Evolutionary conservation across 73 alveolate species (phyloP).

Genomic region (Blepharisma japonicum): DNA sequence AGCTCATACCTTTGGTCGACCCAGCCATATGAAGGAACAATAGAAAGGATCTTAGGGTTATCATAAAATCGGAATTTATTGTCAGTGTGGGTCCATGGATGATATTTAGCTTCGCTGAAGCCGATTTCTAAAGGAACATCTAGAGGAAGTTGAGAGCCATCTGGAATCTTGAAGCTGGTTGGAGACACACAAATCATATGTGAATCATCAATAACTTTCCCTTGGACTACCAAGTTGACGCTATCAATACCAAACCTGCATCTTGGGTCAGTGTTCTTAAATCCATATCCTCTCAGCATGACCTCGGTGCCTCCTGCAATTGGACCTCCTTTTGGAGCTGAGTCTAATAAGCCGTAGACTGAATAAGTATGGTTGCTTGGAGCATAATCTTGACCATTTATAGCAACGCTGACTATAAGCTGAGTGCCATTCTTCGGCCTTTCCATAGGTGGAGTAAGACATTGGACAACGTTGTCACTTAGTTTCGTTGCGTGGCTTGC

Average conservation of each 20-base stretch:
- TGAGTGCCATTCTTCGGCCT: conserved; percentile 55
- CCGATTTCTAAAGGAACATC: conserved; percentile 87
- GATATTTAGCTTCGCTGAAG: conserved; percentile 76
- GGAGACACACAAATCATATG: conserved; percentile 86
- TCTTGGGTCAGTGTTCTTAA: conserved; percentile 58
- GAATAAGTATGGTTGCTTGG: conserved; percentile 56
- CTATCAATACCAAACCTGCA: conserved; percentile 94
- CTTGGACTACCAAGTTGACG: conserved; percentile 78
- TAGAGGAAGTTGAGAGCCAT: conserved; percentile 73
- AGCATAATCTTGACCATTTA: conserved; percentile 78
- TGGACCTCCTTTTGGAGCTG: conserved; percentile 88
- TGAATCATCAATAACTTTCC: conserved; percentile 61
- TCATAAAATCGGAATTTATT: conserved; percentile 80
- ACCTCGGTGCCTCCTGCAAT: conserved; percentile 75
- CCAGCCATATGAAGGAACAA: conserved; percentile 66
- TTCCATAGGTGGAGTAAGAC: conserved; percentile 70
- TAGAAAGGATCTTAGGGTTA: conserved; percentile 59
- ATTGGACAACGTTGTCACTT: conserved; percentile 58
- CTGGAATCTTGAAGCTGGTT: conserved; percentile 63
- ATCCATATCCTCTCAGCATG: conserved; percentile 80
- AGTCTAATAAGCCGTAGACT: conserved; percentile 69
- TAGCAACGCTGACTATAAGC: conserved; percentile 74
- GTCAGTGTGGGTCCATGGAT: conserved; percentile 82
- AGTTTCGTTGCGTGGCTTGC: conserved; percentile 71
- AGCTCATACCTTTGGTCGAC: conserved; percentile 63